A percentile compares a stretch with the other conserved stretches of the same genome.
Evolutionary conservation across 176 grass and related monocot species (phyloP).

Genomic region (Hordeum marinum): DNA sequence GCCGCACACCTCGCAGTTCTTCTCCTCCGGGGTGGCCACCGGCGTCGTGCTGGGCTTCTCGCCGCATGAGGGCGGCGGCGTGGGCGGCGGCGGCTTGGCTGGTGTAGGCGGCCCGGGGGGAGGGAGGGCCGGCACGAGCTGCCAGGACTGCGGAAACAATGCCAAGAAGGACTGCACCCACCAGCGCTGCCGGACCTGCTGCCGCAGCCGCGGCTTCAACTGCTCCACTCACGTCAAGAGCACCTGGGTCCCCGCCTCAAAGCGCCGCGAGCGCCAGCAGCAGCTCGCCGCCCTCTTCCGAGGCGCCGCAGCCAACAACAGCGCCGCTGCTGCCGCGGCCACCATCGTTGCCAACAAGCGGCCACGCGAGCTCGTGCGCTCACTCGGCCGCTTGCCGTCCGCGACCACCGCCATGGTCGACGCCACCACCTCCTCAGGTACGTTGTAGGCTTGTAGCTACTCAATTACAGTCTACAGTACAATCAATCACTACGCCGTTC

Average conservation of each 20-base stretch:
- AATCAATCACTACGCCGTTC: background rate
- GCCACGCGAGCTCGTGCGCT: conserved; percentile 46
- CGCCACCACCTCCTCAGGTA: conserved; percentile 83
- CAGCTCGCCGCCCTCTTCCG: conserved; percentile 66
- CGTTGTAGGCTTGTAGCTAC: background rate
- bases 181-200: conserved; percentile 91
- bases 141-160: conserved; percentile 98
- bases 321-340: background rate
- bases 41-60: conserved; percentile 54
- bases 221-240: conserved; percentile 88
- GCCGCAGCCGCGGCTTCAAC: conserved; percentile 81
- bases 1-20: conserved; percentile 59
- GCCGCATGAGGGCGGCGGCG: conserved; percentile 32
- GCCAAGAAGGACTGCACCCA: conserved; percentile 92
- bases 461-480: background rate
- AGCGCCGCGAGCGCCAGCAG: conserved; percentile 87
- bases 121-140: conserved; percentile 67
- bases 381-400: conserved; percentile 37
- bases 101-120: conserved; percentile 13
- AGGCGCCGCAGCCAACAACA: conserved; percentile 40
- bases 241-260: conserved; percentile 90
- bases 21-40: conserved; percentile 54
- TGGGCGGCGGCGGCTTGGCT: conserved; percentile 10
- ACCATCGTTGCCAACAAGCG: conserved; percentile 30
- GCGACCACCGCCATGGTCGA: conserved; percentile 35